A percentile compares a stretch with the other conserved stretches of the same genome.
These are phyloP conservation scores for Cephaloascus albidus DNA, from an alignment of 805 yeast genomes.

Conservation along the genomic window DNA sequence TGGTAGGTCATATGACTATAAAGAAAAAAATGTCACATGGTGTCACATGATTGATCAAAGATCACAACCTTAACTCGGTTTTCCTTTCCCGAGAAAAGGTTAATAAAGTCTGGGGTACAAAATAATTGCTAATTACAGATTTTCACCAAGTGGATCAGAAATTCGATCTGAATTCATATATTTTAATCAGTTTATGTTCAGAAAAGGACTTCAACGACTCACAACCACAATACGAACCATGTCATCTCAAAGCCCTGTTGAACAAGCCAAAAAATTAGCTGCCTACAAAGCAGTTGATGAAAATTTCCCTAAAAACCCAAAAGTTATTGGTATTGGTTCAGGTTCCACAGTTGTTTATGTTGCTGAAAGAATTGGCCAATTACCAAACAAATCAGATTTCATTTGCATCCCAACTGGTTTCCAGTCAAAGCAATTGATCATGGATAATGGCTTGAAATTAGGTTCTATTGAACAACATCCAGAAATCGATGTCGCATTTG, in stretches of 20 bases:
- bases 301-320: slow-evolving; percentile 58
- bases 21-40: too few species aligned
- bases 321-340: slow-evolving; percentile 87
- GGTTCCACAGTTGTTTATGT: slow-evolving; percentile 97
- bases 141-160: too few species aligned
- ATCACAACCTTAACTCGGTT: too few species aligned
- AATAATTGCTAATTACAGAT: too few species aligned
- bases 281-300: slow-evolving; percentile 92
- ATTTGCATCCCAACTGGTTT: slow-evolving; percentile 94
- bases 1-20: too few species aligned
- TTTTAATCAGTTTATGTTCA: too few species aligned
- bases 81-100: too few species aligned
- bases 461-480: slow-evolving; percentile 83
- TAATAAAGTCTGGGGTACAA: too few species aligned
- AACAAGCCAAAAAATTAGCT: slow-evolving; percentile 80
- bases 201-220: neutral
- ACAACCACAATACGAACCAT: slow-evolving; percentile 3
- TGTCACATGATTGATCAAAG: too few species aligned
- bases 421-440: slow-evolving; percentile 81
- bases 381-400: slow-evolving; percentile 39
- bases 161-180: too few species aligned
- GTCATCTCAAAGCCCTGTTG: slow-evolving; percentile 34
- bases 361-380: slow-evolving; percentile 86
- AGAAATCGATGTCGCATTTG: slow-evolving; percentile 84
- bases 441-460: slow-evolving; percentile 67